phyloP scores from a whole-genome alignment of 163 green algal genomes.

The Volvox carteri region DNA sequence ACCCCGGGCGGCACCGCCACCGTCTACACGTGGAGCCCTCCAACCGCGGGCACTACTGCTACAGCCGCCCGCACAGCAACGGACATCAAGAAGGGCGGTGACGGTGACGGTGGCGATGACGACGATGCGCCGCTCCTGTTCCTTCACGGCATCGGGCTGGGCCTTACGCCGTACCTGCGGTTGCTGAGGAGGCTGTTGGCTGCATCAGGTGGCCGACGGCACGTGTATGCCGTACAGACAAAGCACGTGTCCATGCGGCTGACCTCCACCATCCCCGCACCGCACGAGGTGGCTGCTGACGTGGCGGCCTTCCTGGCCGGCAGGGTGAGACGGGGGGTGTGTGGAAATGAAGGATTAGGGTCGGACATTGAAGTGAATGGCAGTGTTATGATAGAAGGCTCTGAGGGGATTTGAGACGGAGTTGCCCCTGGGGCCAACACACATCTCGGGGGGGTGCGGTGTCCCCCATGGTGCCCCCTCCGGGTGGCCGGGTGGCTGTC shows the following conservation, averaged over 20 bases:
- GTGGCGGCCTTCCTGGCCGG: constrained; percentile 54
- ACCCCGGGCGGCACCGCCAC: constrained; percentile 28
- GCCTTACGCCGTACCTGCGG: constrained; percentile 64
- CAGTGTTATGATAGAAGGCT: no score
- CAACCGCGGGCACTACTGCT: background rate
- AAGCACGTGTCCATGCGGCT: constrained; percentile 71
- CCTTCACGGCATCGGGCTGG: constrained; percentile 68
- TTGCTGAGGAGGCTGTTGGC: constrained; percentile 56
- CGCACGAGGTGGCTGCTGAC: constrained; percentile 53
- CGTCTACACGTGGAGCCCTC: constrained; percentile 39
- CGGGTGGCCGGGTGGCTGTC: no score
- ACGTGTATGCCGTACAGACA: constrained; percentile 64
- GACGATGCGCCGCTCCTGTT: constrained; percentile 57
- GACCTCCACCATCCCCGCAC: constrained; percentile 59
- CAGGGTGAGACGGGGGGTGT: constrained; percentile 37
- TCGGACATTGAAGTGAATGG: no score
- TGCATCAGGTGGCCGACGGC: background rate
- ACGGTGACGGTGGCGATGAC: background rate
- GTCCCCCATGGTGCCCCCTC: no score
- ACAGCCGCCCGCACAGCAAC: background rate
- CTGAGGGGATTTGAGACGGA: no score
- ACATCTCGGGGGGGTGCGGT: no score
- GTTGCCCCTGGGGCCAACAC: no score
- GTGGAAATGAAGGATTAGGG: no score
- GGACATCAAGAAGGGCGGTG: background rate